These are phyloP conservation scores for Chytriomyces confervae DNA, from an alignment of 192 early-diverging fungal species.

Conservation along the genomic window DNA sequence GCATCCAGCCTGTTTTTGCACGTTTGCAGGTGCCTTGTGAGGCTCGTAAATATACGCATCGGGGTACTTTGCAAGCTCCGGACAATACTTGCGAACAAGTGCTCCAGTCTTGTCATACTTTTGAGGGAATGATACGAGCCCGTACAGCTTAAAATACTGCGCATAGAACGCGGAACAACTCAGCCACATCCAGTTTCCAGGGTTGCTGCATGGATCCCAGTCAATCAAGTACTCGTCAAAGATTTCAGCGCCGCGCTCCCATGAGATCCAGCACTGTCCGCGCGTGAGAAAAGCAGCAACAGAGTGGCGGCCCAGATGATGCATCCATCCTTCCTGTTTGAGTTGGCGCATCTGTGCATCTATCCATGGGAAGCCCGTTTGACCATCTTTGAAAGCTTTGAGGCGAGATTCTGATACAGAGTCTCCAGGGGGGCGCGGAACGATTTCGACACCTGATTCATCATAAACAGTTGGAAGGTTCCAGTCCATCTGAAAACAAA, in stretches of 20 bases:
- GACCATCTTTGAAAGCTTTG: constrained; percentile 21
- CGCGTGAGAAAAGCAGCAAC: constrained; percentile 46
- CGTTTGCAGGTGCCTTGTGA: constrained; percentile 8
- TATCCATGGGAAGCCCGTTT: constrained; percentile 49
- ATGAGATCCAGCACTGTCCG: constrained; percentile 38
- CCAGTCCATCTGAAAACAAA: constrained; percentile 32
- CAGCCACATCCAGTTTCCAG: constrained; percentile 51
- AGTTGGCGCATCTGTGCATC: constrained; percentile 45
- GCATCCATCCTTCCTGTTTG: constrained; percentile 45
- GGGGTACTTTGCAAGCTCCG: constrained; percentile 34
- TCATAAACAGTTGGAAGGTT: constrained; percentile 9
- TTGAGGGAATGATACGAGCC: constrained; percentile 36
- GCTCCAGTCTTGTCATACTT: constrained; percentile 32
- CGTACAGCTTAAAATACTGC: constrained; percentile 42
- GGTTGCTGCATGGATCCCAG: constrained; percentile 30
- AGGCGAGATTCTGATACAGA: constrained; percentile 15
- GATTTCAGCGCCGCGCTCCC: constrained; percentile 44
- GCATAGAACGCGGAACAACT: constrained; percentile 36
- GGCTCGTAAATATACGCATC: constrained; percentile 37
- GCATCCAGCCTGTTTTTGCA: constrained; percentile 34
- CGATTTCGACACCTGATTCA: background rate
- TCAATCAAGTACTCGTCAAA: constrained; percentile 44
- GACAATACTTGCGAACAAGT: constrained; percentile 34
- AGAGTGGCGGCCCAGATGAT: constrained; percentile 43
- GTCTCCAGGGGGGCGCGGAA: constrained; percentile 10